Percentiles rank a stretch among this genome's conserved stretches.
Evolutionary conservation across 2,329 filamentous ascomycete genomes (phyloP).

Genomic region (Sporothrix brasiliensis): DNA sequence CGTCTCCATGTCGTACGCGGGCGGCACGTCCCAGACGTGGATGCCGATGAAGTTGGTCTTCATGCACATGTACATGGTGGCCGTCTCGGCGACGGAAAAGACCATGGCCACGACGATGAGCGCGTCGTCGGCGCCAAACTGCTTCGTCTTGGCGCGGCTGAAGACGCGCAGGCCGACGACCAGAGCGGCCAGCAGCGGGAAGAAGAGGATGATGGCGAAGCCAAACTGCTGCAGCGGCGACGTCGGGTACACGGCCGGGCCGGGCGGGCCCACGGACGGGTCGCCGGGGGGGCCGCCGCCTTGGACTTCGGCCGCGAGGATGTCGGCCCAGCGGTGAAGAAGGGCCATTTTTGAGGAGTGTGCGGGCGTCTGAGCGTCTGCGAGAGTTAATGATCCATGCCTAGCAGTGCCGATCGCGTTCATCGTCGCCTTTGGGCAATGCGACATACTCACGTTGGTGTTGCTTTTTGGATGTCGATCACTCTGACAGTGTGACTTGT

Average conservation of each 20-base stretch:
- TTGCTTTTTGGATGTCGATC: neutral
- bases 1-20: conserved; percentile 12
- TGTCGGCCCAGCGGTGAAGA: neutral
- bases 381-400: neutral
- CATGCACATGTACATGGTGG: conserved; percentile 31
- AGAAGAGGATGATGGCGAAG: conserved; percentile 39
- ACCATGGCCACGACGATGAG: conserved; percentile 32
- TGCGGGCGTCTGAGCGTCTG: neutral
- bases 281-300: too few relatives aligned
- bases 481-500: neutral
- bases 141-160: conserved; percentile 37
- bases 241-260: conserved; percentile 14
- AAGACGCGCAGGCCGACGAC: conserved; percentile 37
- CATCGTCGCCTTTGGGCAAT: neutral
- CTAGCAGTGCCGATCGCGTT: neutral
- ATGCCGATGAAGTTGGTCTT: conserved; percentile 35
- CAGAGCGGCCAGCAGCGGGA: conserved; percentile 38
- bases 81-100: conserved; percentile 32
- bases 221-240: conserved; percentile 35
- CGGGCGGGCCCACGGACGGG: too few relatives aligned
- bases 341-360: neutral
- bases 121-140: conserved; percentile 33
- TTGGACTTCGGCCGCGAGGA: too few relatives aligned
- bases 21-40: conserved; percentile 30
- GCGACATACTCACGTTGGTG: neutral